phyloP scores from a whole-genome alignment of 1,284 basidiomycete species.

The Malassezia arunalokei region DNA sequence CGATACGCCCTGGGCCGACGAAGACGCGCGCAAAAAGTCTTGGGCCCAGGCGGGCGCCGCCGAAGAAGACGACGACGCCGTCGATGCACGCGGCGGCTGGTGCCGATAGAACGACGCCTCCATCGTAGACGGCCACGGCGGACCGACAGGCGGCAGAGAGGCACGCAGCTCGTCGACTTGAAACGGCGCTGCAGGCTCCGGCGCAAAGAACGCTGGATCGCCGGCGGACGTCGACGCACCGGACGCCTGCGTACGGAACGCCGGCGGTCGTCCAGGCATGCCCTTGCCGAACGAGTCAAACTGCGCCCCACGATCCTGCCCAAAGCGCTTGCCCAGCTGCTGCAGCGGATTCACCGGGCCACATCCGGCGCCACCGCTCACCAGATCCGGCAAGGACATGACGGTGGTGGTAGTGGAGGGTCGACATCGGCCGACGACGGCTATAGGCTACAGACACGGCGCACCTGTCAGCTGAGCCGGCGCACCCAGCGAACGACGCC shows the following conservation, averaged over 20 bases:
- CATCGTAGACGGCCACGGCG: constrained; percentile 13
- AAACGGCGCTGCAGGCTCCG: constrained; percentile 18
- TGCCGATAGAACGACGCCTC: constrained; percentile 21
- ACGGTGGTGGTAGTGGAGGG: neutral
- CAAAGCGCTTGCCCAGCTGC: constrained; percentile 40
- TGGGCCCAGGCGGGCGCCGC: constrained; percentile 25
- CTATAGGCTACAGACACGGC: too few relatives aligned
- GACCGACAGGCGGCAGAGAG: constrained; percentile 20
- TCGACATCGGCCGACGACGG: neutral
- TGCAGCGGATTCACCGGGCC: constrained; percentile 42
- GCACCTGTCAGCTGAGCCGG: too few relatives aligned
- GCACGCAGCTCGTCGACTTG: constrained; percentile 27
- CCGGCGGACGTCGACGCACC: constrained; percentile 2
- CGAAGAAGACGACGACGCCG: constrained; percentile 2
- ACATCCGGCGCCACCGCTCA: constrained; percentile 38
- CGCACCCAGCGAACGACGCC: constrained; percentile 45
- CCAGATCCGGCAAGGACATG: constrained; percentile 40
- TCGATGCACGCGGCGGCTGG: neutral
- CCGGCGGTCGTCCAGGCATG: constrained; percentile 6
- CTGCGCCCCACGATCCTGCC: constrained; percentile 36
- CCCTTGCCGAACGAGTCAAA: constrained; percentile 18
- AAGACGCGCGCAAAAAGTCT: constrained; percentile 22
- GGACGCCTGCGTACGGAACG: constrained; percentile 9
- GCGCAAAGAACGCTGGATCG: constrained; percentile 23
- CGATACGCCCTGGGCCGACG: neutral